Percentiles rank a stretch among this genome's conserved stretches.
These are phyloP conservation scores for Pelargonium citronellum DNA, from an alignment of 441 rosid species.

Conservation along the genomic window DNA sequence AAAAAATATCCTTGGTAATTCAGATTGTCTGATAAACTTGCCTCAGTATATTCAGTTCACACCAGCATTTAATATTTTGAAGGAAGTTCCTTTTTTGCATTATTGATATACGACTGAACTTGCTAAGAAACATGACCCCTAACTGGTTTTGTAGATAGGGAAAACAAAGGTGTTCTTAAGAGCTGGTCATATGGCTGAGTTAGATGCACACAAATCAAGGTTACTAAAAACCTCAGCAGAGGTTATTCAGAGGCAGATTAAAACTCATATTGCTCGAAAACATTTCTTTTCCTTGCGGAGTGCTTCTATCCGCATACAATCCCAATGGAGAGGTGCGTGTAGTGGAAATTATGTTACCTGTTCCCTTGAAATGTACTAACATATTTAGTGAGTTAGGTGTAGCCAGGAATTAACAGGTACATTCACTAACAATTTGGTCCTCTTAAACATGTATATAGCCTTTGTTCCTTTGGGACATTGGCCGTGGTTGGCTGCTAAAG, in stretches of 20 bases:
- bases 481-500: constrained; percentile 50
- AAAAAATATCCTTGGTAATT: too few species aligned
- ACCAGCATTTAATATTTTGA: background rate
- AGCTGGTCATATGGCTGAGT: constrained; percentile 99
- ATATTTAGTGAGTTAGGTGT: too few species aligned
- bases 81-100: background rate
- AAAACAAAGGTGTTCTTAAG: constrained; percentile 91
- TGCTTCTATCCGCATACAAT: constrained; percentile 57
- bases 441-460: background rate
- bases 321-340: constrained; percentile 72
- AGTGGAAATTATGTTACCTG: background rate
- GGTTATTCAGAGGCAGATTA: constrained; percentile 66
- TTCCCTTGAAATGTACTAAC: background rate
- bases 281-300: constrained; percentile 61
- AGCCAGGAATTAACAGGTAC: background rate
- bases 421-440: constrained; percentile 11
- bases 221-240: constrained; percentile 77
- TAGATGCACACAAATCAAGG: constrained; percentile 79
- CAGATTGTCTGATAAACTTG: too few species aligned
- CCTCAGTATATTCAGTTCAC: background rate
- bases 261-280: constrained; percentile 66
- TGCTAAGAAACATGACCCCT: constrained; percentile 24
- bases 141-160: constrained; percentile 64
- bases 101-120: background rate
- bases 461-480: constrained; percentile 7